Percentiles rank a stretch among this genome's conserved stretches.
Conservation (phyloP, 495 filamentous ascomycete genomes). For the Tuber aestivum region DNA sequence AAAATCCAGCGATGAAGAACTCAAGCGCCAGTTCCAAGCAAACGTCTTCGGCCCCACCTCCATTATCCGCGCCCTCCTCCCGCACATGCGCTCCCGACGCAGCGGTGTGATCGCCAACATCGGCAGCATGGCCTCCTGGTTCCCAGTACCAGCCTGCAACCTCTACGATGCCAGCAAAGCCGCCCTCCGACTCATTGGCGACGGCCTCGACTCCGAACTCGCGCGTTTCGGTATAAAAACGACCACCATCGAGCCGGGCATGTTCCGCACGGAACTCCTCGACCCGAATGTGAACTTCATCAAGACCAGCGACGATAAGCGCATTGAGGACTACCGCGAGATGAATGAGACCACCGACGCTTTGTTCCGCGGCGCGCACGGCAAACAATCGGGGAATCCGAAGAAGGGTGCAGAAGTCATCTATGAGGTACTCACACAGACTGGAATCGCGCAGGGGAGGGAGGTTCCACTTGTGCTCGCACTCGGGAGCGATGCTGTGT, state of each 20-base stretch:
- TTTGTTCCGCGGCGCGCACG: conserved; percentile 19
- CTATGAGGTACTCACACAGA: conserved; percentile 47
- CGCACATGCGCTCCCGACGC: conserved; percentile 46
- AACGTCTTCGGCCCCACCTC: conserved; percentile 51
- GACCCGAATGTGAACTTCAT: background rate
- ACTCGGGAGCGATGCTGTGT: conserved; percentile 46
- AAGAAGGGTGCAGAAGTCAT: conserved; percentile 47
- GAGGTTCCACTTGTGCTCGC: conserved; percentile 46
- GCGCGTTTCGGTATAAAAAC: conserved; percentile 46
- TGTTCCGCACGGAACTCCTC: conserved; percentile 15
- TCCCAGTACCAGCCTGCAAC: background rate
- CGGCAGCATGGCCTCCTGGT: conserved; percentile 44
- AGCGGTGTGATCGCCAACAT: conserved; percentile 49
- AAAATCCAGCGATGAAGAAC: conserved; percentile 42
- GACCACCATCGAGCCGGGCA: conserved; percentile 47
- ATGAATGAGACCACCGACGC: conserved; percentile 31
- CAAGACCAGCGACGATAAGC: conserved; percentile 19
- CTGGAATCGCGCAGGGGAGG: conserved; percentile 43
- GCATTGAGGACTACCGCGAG: conserved; percentile 24
- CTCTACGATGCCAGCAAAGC: background rate
- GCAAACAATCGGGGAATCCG: conserved; percentile 46
- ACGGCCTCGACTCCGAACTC: conserved; percentile 44
- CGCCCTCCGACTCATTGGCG: background rate
- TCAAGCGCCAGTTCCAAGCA: conserved; percentile 42
- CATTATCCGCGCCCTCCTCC: conserved; percentile 47